Evolutionary conservation across 2,329 filamentous ascomycete species (phyloP), one percentile per base, ranked within the genome.

Genomic region (Alternaria sp.): DNA sequence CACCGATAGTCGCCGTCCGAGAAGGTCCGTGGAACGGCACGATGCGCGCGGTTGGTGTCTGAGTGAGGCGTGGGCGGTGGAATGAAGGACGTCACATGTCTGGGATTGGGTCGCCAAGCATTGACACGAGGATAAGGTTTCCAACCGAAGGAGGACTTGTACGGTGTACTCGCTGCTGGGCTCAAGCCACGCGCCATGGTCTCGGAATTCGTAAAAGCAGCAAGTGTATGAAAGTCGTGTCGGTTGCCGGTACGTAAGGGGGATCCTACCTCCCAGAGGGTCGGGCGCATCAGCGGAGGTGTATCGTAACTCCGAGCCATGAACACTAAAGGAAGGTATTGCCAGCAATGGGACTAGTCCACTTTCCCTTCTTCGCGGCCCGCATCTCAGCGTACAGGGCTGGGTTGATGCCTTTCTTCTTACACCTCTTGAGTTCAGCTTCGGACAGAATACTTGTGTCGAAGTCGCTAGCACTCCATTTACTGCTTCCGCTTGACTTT

Each of bases 381-480:
- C 82, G 81, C 82, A 84, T 84, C 70, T 85, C 83, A 13, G 81
- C 79, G 63, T 81, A 84, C 52, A 84, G 63, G 10, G 80, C 75
- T 13, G 82, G 82, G 62, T 84, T 83, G 66, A 84, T 81, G 2
- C 83, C 82, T 67, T 84, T 85, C 69, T 82, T 82, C 68, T 76
- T 74, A 69, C 82, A 76, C 65, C 82, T 83, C 61, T 79, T 78
- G 46, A 83, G 71, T 49, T 84, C 79, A 56, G 81, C 77, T 11
- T 80, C 75, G 25, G 75, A 80, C 61, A 83, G 59, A 7, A 66
- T 64, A 59, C 76, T 80, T 13, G 70, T 80, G 57, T 83, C 80
- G 47, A 74, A 79, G n/a, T 76, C 74, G 52, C 79, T 82, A 30
- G 79, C 74, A 40, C 72, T 78, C 80, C 80, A 83, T n/a, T 77